phyloP scores from a whole-genome alignment of 2,329 filamentous ascomycete genomes.

The Monilinia laxa region DNA sequence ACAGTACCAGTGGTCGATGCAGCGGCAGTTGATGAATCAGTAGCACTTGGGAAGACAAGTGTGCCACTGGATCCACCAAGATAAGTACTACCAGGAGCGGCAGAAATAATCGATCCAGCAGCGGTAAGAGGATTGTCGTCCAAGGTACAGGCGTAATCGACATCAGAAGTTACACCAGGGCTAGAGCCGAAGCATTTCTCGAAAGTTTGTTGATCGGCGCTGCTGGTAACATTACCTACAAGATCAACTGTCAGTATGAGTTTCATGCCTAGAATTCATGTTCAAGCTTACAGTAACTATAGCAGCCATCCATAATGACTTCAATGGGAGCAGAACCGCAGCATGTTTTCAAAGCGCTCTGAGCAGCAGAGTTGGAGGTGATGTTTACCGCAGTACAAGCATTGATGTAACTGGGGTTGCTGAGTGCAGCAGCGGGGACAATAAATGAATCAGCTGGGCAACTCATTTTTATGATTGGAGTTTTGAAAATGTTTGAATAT shows the following conservation, averaged over 20 bases:
- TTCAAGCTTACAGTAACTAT: constrained; percentile 15
- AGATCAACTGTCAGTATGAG: too few relatives aligned
- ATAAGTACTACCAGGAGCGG: constrained; percentile 10
- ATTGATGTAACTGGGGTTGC: not conserved
- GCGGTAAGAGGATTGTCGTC: not conserved
- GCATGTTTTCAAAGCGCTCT: constrained; percentile 8
- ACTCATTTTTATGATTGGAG: constrained; percentile 15
- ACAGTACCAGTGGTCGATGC: constrained; percentile 8
- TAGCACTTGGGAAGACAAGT: constrained; percentile 8
- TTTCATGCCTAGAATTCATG: too few relatives aligned
- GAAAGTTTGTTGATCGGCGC: constrained; percentile 16
- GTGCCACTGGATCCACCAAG: constrained; percentile 15
- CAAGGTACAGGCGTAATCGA: constrained; percentile 15
- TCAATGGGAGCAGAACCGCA: constrained; percentile 15
- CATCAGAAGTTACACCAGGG: not conserved
- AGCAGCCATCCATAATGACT: constrained; percentile 14
- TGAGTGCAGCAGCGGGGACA: not conserved
- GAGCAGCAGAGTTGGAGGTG: constrained; percentile 16
- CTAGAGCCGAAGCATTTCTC: constrained; percentile 1
- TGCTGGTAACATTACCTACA: constrained; percentile 15
- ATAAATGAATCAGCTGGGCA: not conserved
- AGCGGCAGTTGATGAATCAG: constrained; percentile 2
- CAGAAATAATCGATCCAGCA: not conserved
- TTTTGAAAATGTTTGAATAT: constrained; percentile 2
- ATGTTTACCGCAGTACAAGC: constrained; percentile 20